Conservation (phyloP, 208 protist genomes). For the Wallacemonas rigidus region DNA sequence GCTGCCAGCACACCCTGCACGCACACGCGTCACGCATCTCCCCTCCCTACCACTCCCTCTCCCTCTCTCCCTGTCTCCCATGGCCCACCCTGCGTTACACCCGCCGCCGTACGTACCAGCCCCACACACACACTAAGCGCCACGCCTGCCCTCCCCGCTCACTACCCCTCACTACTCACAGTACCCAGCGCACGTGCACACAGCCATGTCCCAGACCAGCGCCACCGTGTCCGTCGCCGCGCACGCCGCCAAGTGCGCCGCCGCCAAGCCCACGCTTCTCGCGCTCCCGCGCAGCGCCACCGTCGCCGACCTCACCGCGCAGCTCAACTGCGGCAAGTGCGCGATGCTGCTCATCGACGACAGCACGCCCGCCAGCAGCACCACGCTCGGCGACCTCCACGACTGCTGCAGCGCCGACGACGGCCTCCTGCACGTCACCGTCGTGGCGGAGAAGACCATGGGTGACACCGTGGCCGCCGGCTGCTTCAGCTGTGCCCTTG, state of each 20-base stretch:
- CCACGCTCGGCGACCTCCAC: slow-evolving; percentile 34
- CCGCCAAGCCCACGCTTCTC: slow-evolving; percentile 26
- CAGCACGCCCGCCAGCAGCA: slow-evolving; percentile 20
- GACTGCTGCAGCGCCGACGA: slow-evolving; percentile 31
- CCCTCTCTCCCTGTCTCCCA: too few relatives aligned
- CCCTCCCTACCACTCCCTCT: too few relatives aligned
- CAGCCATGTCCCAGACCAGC: slow-evolving; percentile 24
- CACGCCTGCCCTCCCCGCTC: not conserved
- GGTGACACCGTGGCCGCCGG: not conserved
- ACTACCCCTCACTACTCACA: slow-evolving; percentile 21
- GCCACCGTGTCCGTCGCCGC: slow-evolving; percentile 22
- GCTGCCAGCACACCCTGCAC: too few relatives aligned
- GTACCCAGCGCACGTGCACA: slow-evolving; percentile 26
- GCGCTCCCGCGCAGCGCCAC: slow-evolving; percentile 29
- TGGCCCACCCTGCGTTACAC: not conserved
- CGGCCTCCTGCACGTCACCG: slow-evolving; percentile 35
- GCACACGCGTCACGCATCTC: too few relatives aligned
- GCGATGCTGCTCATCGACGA: slow-evolving; percentile 25
- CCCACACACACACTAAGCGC: not conserved
- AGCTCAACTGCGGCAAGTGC: slow-evolving; percentile 18
- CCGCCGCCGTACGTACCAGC: not conserved
- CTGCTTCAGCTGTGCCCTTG: not conserved
- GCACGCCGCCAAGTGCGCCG: slow-evolving; percentile 16
- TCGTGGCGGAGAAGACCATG: slow-evolving; percentile 21
- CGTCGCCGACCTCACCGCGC: slow-evolving; percentile 24